Percentiles rank a stretch among this genome's conserved stretches.
Conservation (phyloP, 139 green algal species). For the Coelastrella sp. region DNA sequence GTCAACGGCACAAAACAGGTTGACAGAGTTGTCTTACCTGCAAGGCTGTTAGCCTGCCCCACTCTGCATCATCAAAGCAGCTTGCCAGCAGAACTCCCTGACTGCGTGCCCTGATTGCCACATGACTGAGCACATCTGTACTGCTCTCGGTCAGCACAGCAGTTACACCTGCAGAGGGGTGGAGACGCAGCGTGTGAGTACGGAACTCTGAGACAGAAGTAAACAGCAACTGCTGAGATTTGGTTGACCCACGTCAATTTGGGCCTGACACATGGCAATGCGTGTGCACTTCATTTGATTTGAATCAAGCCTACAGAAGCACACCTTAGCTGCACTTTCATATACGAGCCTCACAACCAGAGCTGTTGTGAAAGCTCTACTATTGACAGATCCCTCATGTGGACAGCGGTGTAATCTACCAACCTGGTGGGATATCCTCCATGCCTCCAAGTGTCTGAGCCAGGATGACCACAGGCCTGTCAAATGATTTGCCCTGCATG, state of each 20-base stretch:
- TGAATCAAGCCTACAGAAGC: too few species aligned
- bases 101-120: constrained; percentile 89
- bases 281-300: too few species aligned
- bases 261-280: too few species aligned
- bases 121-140: constrained; percentile 91
- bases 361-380: background rate
- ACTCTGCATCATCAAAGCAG: constrained; percentile 79
- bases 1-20: too few species aligned
- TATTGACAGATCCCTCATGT: background rate
- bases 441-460: constrained; percentile 79
- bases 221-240: background rate
- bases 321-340: background rate
- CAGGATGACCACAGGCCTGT: constrained; percentile 68
- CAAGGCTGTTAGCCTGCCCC: constrained; percentile 51
- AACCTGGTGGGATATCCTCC: constrained; percentile 89
- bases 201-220: background rate
- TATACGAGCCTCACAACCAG: background rate
- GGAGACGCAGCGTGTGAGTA: background rate
- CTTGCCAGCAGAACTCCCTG: constrained; percentile 85
- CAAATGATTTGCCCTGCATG: constrained; percentile 74
- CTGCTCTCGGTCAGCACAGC: constrained; percentile 80
- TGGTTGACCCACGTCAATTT: too few species aligned
- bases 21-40: constrained; percentile 7
- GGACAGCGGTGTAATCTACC: background rate
- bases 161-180: constrained; percentile 56